A percentile compares a stretch with the other conserved stretches of the same genome.
phyloP scores from a whole-genome alignment of 2,329 filamentous ascomycete species.

The Fusarium abutilonis region DNA sequence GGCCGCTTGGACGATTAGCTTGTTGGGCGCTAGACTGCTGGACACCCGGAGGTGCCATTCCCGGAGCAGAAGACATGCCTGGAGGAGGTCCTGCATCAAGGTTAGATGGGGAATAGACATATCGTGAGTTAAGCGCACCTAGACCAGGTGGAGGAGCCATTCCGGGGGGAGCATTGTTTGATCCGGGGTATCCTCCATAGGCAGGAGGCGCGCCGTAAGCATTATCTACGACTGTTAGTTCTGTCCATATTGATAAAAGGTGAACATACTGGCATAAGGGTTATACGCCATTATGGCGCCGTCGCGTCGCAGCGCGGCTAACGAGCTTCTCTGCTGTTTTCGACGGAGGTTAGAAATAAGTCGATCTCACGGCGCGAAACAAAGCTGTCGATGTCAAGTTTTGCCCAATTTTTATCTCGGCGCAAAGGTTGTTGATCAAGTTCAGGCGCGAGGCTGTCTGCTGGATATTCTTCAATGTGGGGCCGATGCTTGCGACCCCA shows the following conservation, averaged over 20 bases:
- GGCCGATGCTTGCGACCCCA: slow-evolving; percentile 27
- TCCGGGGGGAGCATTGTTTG: slow-evolving; percentile 65
- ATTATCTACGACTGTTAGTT: slow-evolving; percentile 49
- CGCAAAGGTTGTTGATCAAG: slow-evolving; percentile 37
- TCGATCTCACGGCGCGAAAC: slow-evolving; percentile 7
- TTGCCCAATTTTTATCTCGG: slow-evolving; percentile 25
- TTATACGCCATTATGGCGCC: slow-evolving; percentile 64
- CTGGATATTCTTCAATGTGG: slow-evolving; percentile 42
- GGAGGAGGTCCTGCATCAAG: slow-evolving; percentile 71
- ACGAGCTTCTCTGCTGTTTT: background rate
- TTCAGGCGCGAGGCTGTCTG: slow-evolving; percentile 44
- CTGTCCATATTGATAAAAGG: background rate
- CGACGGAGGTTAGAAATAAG: background rate
- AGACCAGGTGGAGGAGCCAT: slow-evolving; percentile 84
- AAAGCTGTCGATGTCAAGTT: background rate
- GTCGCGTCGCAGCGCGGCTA: slow-evolving; percentile 23
- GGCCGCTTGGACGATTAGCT: slow-evolving; percentile 80
- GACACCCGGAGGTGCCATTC: slow-evolving; percentile 81
- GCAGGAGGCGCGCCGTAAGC: slow-evolving; percentile 80
- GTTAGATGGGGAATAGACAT: slow-evolving; percentile 28
- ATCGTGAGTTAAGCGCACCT: slow-evolving; percentile 64
- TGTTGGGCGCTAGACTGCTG: slow-evolving; percentile 78
- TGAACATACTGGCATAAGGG: slow-evolving; percentile 64
- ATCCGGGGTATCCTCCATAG: slow-evolving; percentile 75
- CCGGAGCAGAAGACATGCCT: slow-evolving; percentile 82